Evolutionary conservation across 108 stramenopile species (phyloP).

Genomic region (Poteriospumella lacustris): DNA sequence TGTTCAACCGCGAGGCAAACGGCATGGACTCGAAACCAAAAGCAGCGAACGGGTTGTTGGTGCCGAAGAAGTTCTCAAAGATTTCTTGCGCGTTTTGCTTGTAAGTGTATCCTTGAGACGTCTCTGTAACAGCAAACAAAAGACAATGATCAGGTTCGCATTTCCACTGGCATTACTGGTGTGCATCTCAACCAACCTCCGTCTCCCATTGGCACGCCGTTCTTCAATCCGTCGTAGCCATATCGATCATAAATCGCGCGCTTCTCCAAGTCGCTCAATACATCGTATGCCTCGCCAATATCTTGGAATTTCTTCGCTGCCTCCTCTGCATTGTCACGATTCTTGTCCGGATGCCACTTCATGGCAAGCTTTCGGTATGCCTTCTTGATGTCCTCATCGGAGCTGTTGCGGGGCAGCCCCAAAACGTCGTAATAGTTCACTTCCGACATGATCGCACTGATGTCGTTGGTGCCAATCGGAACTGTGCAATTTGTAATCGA

Average conservation of each 20-base stretch:
- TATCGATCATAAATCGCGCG: conserved; percentile 84
- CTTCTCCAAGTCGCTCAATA: conserved; percentile 86
- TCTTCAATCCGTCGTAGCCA: conserved; percentile 92
- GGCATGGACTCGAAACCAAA: conserved; percentile 52
- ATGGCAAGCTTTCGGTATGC: conserved; percentile 76
- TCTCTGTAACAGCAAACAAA: background rate
- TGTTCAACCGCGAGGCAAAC: conserved; percentile 44
- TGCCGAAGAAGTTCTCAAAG: conserved; percentile 60
- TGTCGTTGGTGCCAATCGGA: too few species aligned
- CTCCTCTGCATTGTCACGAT: conserved; percentile 60
- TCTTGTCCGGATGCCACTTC: conserved; percentile 78
- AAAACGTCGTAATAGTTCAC: conserved; percentile 50
- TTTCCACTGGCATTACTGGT: background rate
- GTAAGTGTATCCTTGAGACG: conserved; percentile 33
- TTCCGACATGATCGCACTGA: background rate
- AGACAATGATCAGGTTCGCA: background rate
- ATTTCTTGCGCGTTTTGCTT: conserved; percentile 55
- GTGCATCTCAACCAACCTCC: conserved; percentile 24
- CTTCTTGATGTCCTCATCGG: conserved; percentile 67
- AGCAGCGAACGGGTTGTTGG: conserved; percentile 54
- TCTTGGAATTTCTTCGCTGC: conserved; percentile 83
- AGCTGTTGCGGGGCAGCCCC: conserved; percentile 31
- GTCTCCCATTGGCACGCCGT: conserved; percentile 70
- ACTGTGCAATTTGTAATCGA: too few species aligned
- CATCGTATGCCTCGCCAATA: conserved; percentile 91